Percentiles rank a stretch among this genome's conserved stretches.
Evolutionary conservation across 371 early-diverging fungal genomes (phyloP).

Genomic region (Vairimorpha necatrix): DNA sequence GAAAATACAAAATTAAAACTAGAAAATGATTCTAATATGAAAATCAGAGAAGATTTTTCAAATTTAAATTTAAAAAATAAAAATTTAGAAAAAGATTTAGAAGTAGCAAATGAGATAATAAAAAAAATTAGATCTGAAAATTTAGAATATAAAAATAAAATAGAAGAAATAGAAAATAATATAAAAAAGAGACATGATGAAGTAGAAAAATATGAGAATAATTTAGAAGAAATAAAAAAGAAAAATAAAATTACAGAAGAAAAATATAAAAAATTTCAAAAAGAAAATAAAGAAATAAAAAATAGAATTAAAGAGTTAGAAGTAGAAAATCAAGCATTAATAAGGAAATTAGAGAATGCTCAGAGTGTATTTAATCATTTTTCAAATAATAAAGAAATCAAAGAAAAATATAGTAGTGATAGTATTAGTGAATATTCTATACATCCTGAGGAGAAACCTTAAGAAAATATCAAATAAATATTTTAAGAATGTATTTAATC

Average conservation of each 20-base stretch:
- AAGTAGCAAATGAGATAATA: slow-evolving; percentile 60
- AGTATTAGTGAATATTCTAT: slow-evolving; percentile 40
- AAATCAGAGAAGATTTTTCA: slow-evolving; percentile 10
- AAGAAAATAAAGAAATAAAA: slow-evolving; percentile 47
- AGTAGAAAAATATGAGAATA: slow-evolving; percentile 32
- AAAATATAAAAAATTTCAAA: slow-evolving; percentile 46
- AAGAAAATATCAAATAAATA: not conserved
- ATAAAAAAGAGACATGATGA: slow-evolving; percentile 15
- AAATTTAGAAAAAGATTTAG: slow-evolving; percentile 53
- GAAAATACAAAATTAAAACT: slow-evolving; percentile 43
- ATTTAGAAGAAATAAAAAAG: slow-evolving; percentile 44
- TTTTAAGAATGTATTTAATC: too few relatives aligned
- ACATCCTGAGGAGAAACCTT: slow-evolving; percentile 57
- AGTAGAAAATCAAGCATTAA: slow-evolving; percentile 48
- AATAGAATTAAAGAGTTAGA: slow-evolving; percentile 41
- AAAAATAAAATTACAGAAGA: slow-evolving; percentile 52
- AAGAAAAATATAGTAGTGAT: slow-evolving; percentile 9
- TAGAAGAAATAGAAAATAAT: slow-evolving; percentile 14
- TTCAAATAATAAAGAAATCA: slow-evolving; percentile 51
- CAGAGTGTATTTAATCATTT: slow-evolving; percentile 65
- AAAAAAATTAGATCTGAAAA: slow-evolving; percentile 50
- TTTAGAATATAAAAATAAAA: slow-evolving; percentile 42
- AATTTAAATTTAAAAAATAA: slow-evolving; percentile 42
- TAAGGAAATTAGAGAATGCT: slow-evolving; percentile 62
- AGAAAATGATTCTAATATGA: slow-evolving; percentile 38